Evolutionary conservation across 106 monocot genomes (phyloP).

Genomic region (Dendrobium officinale): DNA sequence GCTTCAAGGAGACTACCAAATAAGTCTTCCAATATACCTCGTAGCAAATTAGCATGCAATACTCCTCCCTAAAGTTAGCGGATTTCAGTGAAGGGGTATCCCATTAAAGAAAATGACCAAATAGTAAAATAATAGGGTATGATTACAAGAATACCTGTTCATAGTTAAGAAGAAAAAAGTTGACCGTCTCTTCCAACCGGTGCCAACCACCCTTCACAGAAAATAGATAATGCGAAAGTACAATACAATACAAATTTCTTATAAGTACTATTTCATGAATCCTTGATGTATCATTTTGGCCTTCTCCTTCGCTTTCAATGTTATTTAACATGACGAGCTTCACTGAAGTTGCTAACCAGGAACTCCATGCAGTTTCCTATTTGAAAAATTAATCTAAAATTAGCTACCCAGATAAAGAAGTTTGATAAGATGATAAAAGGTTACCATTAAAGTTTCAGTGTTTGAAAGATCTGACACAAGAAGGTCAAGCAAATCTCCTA

Average conservation of each 20-base stretch:
- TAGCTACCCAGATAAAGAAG: neutral
- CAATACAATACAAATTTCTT: conserved; percentile 71
- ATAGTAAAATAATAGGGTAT: neutral
- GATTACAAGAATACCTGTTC: conserved; percentile 30
- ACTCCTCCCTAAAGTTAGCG: conserved; percentile 24
- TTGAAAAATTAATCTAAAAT: conserved; percentile 14
- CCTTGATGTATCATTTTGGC: conserved; percentile 17
- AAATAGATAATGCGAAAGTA: conserved; percentile 75
- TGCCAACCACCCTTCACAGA: conserved; percentile 94
- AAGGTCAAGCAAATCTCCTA: conserved; percentile 66
- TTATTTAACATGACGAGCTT: conserved; percentile 37
- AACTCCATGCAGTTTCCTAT: conserved; percentile 83
- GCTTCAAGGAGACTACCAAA: conserved; percentile 49
- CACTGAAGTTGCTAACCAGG: conserved; percentile 83
- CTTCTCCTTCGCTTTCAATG: conserved; percentile 19
- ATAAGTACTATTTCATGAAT: conserved; percentile 52
- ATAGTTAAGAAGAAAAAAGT: conserved; percentile 63
- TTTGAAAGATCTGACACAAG: conserved; percentile 90
- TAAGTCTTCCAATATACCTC: conserved; percentile 84
- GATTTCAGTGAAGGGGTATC: neutral
- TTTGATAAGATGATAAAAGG: neutral
- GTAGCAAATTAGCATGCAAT: conserved; percentile 28
- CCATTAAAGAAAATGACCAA: neutral
- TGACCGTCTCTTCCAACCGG: conserved; percentile 79
- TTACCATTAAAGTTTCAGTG: conserved; percentile 88